Evolutionary conservation across 768 basidiomycete species (phyloP), one percentile per base, ranked within the genome.

Genomic region (Mycena epipterygia): DNA sequence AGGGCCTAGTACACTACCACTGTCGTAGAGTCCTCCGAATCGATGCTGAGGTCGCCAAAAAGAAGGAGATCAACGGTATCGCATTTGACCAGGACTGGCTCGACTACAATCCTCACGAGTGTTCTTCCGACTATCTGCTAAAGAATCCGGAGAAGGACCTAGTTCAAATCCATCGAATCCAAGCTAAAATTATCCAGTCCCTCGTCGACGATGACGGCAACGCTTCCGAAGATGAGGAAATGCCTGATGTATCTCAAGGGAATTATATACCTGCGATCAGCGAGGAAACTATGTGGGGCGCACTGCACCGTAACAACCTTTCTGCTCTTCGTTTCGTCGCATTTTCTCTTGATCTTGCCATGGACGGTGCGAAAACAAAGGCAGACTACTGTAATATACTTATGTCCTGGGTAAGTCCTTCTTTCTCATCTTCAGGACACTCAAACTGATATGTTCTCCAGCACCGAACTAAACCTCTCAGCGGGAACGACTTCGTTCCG

Each of bases 1-100:
- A 77, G 30, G 76, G 78, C 63, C 49, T 75, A 14, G 46, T 76
- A 23, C 52, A 74, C 29, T 59, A 70, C 29, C 77, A 76, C 56
- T 74, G 62, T 46, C 64, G 60, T 33, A 30, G 68, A 44, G 71
- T 76, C 32, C 74, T 72, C 49, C 65, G 72, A 29, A 74, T 76
- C 6, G 69, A 73, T 41, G 41, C 62, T 21, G 56, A 68, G 49
- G 33, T 62, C 25, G 60, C 70, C 51, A 71, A 67, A 56, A 67
- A 64, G 64, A 70, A 59, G 49, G 69, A 51, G 39, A 52, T 55
- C 23, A 37, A 8, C 19, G 63, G 65, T 59, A 66, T 64, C 27
- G 57, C 58, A 9, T 59, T 71, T 58, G 61, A 68, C n/a, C 49
- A 69, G n/a, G 67, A 67, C 27, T 71, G 70, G 70, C 25, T 67